Percentiles rank a stretch among this genome's conserved stretches.
phyloP scores from a whole-genome alignment of 1,284 basidiomycete species.

The Cryptococcus sp. region DNA sequence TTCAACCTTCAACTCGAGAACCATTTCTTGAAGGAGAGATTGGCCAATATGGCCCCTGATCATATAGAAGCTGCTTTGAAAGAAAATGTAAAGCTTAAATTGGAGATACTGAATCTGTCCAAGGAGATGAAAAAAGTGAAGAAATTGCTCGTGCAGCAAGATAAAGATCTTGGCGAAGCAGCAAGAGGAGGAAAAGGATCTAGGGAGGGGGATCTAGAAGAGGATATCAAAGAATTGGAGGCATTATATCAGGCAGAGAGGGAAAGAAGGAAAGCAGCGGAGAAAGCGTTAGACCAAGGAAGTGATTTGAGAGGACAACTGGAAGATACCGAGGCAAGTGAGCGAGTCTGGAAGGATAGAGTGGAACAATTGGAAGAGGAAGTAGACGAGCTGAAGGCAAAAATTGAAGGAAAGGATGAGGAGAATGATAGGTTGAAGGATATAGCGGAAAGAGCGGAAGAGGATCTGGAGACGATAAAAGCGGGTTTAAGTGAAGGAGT shows the following conservation, averaged over 20 bases:
- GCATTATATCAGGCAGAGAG: constrained; percentile 40
- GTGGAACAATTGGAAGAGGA: constrained; percentile 59
- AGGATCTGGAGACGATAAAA: constrained; percentile 60
- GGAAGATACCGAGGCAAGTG: constrained; percentile 52
- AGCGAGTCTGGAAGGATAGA: constrained; percentile 69
- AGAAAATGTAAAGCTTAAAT: constrained; percentile 89
- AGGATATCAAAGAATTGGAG: constrained; percentile 23
- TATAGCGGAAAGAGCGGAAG: constrained; percentile 55
- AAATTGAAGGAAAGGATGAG: constrained; percentile 42
- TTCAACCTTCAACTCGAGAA: constrained; percentile 91
- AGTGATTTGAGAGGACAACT: constrained; percentile 56
- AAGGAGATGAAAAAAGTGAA: constrained; percentile 89
- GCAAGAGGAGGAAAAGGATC: constrained; percentile 38
- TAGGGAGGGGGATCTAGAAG: constrained; percentile 7
- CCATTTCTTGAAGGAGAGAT: constrained; percentile 84
- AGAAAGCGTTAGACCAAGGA: constrained; percentile 41
- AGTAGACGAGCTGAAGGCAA: constrained; percentile 56
- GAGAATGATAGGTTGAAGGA: constrained; percentile 62
- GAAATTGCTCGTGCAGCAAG: constrained; percentile 77
- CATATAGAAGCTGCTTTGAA: constrained; percentile 85
- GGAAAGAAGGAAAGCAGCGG: constrained; percentile 25
- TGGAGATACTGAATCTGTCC: constrained; percentile 84
- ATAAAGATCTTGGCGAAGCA: constrained; percentile 52
- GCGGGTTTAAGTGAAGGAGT: constrained; percentile 29
- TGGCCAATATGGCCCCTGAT: constrained; percentile 76